Evolutionary conservation across 306 rosid genomes (phyloP), one percentile per base, ranked within the genome.

Genomic region (Senna siamea): DNA sequence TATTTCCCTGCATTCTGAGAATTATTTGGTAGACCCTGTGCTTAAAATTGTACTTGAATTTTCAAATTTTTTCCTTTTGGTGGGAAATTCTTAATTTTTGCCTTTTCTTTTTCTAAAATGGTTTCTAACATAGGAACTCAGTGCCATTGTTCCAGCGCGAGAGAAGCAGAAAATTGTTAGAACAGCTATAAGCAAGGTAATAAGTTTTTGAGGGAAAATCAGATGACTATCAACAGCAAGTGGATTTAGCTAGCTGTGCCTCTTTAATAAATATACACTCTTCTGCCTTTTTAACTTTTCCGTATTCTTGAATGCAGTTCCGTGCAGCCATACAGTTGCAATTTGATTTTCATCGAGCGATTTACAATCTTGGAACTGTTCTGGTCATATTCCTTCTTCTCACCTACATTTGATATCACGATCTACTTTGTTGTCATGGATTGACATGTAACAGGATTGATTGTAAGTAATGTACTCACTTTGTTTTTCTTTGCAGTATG

Each of bases 341-440:
- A 58, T 95, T 88, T 87, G 99, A 95, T 85, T 95, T 95, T 82
- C 98, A 95, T 84, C 91, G 99, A 78, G 99, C 99, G 75, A 92
- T 95, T 76, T 95, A 95, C 92, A 95, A 92, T 78, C 98, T 95
- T 72, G 99, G 99, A 79, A 95, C 99, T 80, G 99, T 95, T 77
- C 85, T 95, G 98, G 99, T 94, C 8, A 82, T 87, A 85, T 79
- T 78, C 38, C 80, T 66, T 23, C 78, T 84, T 74, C 55, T 79
- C 63, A 32, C 66, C 40, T 68, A 78, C 48, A 77, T 72, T 70
- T 63, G 32, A 57, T 63, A 46, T 7, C 76, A 67, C 34, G 61
- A 23, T 69, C 58, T 57, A 59, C 57, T 57, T 57, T 30, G 15
- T 77, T 71, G 50, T 66, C 66, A 75, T 74, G 51, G 35, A n/a